Conservation (phyloP, 2,329 filamentous ascomycete species). For the Ascochyta viciae-villosae region DNA sequence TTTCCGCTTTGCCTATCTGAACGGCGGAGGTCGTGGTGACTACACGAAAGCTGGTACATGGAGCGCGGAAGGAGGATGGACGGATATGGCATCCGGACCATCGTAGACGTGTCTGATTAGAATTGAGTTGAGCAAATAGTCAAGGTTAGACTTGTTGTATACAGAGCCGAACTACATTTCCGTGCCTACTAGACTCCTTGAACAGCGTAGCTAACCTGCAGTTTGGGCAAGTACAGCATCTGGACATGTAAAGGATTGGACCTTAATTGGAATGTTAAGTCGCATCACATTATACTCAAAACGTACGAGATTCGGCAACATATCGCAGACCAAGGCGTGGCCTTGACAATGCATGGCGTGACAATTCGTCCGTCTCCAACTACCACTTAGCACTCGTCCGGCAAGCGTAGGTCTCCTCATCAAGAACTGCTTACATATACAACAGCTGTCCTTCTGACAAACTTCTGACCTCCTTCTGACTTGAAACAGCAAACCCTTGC, state of each 20-base stretch:
- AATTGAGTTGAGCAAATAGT: background rate
- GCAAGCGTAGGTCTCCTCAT: background rate
- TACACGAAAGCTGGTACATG: conserved; percentile 79
- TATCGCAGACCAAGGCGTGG: too few species aligned
- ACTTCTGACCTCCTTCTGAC: background rate
- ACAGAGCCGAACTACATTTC: too few species aligned
- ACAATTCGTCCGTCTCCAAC: too few species aligned
- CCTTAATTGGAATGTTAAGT: too few species aligned
- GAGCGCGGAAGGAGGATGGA: conserved; percentile 70
- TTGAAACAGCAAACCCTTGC: too few species aligned
- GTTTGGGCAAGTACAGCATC: too few species aligned
- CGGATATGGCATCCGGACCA: conserved; percentile 68
- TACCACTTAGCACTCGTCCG: background rate
- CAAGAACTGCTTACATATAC: background rate
- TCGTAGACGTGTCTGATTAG: conserved; percentile 19
- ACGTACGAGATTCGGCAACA: too few species aligned
- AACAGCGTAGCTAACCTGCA: too few species aligned
- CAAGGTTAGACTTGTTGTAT: background rate
- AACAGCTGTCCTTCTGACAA: background rate
- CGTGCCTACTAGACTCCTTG: too few species aligned
- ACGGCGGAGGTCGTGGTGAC: conserved; percentile 69
- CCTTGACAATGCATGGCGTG: too few species aligned
- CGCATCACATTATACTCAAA: too few species aligned
- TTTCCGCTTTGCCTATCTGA: conserved; percentile 78
- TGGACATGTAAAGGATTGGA: too few species aligned